Evolutionary conservation across 441 rosid genomes (phyloP).

Genomic region (Jatropha multifida): DNA sequence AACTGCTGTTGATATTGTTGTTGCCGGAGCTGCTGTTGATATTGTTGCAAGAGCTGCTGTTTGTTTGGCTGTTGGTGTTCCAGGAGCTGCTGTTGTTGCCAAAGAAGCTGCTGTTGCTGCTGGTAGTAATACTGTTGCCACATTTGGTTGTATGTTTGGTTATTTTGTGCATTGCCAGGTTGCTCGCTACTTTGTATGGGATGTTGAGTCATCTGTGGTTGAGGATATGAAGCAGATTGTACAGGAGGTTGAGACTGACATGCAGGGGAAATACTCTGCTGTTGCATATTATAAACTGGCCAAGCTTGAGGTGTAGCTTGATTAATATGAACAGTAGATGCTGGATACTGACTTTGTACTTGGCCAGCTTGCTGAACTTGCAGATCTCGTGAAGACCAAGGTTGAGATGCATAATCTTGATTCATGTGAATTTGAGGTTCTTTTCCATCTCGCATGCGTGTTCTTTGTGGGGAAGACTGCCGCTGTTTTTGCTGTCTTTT

Average conservation of each 20-base stretch:
- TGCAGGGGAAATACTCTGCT: constrained; percentile 34
- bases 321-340: constrained; percentile 32
- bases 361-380: constrained; percentile 38
- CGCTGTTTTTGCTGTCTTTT: constrained; percentile 37
- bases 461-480: constrained; percentile 34
- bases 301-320: constrained; percentile 33
- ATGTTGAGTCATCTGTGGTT: constrained; percentile 46
- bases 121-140: constrained; percentile 79
- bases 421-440: constrained; percentile 25
- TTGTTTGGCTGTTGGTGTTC: constrained; percentile 38
- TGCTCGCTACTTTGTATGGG: constrained; percentile 47
- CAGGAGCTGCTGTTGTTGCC: constrained; percentile 46
- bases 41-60: constrained; percentile 47
- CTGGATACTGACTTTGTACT: constrained; percentile 32
- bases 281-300: constrained; percentile 39
- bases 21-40: constrained; percentile 37
- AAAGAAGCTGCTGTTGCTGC: constrained; percentile 52
- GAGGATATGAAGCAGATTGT: constrained; percentile 41
- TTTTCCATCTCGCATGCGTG: constrained; percentile 24
- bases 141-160: constrained; percentile 61
- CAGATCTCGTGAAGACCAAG: constrained; percentile 28
- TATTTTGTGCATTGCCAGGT: constrained; percentile 44
- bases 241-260: constrained; percentile 33
- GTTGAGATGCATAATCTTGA: constrained; percentile 36
- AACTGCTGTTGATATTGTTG: constrained; percentile 45